These are phyloP conservation scores for Lizonia empirigonia DNA, from an alignment of 2,329 filamentous ascomycete species.

Conservation along the genomic window DNA sequence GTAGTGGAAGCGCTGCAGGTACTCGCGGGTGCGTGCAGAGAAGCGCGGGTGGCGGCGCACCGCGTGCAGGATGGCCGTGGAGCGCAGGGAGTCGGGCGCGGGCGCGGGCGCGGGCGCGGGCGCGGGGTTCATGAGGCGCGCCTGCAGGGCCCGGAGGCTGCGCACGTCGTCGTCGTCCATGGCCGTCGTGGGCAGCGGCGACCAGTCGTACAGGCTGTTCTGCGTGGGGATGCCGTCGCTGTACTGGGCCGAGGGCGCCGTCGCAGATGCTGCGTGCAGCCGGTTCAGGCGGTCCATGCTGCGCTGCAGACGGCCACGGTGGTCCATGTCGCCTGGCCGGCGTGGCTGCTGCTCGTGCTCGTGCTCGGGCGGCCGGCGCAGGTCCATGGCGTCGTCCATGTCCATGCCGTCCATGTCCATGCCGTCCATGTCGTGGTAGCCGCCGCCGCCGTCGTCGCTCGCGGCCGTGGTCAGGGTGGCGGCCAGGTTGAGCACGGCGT, in stretches of 20 bases:
- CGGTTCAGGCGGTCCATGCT: slow-evolving; percentile 51
- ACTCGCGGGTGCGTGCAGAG: slow-evolving; percentile 45
- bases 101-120: slow-evolving; percentile 49
- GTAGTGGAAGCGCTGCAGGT: slow-evolving; percentile 50
- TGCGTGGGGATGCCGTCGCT: slow-evolving; percentile 59
- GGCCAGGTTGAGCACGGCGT: slow-evolving; percentile 53
- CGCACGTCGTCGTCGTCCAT: slow-evolving; percentile 6
- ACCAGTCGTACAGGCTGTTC: slow-evolving; percentile 66
- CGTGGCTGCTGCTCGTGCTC: slow-evolving; percentile 28
- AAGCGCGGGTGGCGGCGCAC: slow-evolving; percentile 49
- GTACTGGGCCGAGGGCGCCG: slow-evolving; percentile 47
- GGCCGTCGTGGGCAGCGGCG: slow-evolving; percentile 50
- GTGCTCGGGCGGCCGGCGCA: slow-evolving; percentile 41
- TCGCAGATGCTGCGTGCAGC: slow-evolving; percentile 37
- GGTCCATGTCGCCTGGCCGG: slow-evolving; percentile 50
- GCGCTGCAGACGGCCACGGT: slow-evolving; percentile 50
- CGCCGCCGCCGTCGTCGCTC: slow-evolving; percentile 47
- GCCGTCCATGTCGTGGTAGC: slow-evolving; percentile 50
- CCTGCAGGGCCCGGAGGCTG: slow-evolving; percentile 5
- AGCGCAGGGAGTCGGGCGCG: slow-evolving; percentile 42
- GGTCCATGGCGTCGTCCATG: slow-evolving; percentile 30
- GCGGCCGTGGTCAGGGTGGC: slow-evolving; percentile 54
- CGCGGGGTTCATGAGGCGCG: slow-evolving; percentile 37
- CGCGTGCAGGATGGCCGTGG: slow-evolving; percentile 50
- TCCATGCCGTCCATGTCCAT: slow-evolving; percentile 49